phyloP scores from a whole-genome alignment of 768 basidiomycete genomes.

The Hemileccinum rubropunctum region DNA sequence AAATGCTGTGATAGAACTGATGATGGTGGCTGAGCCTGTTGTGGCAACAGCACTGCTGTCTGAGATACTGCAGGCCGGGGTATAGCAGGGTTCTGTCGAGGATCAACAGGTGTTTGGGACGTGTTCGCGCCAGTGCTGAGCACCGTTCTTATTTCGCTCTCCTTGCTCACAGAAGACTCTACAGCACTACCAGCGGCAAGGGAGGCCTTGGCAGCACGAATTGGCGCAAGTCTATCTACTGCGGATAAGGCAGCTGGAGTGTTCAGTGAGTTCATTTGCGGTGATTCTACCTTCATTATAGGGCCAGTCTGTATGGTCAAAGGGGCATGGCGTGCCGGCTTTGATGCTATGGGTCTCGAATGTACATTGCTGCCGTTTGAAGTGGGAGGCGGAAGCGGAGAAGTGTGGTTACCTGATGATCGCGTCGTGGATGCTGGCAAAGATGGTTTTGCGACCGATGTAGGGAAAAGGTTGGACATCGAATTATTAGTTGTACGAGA shows the following conservation, averaged over 20 bases:
- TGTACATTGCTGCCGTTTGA: neutral
- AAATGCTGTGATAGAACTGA: slow-evolving; percentile 1
- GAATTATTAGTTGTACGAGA: slow-evolving; percentile 21
- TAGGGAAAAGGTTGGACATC: slow-evolving; percentile 8
- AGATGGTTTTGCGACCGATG: neutral
- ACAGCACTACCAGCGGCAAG: slow-evolving; percentile 9
- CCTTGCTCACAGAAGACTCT: slow-evolving; percentile 10
- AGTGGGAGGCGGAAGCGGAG: neutral
- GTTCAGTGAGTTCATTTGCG: slow-evolving; percentile 6
- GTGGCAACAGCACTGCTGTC: neutral
- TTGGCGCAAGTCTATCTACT: slow-evolving; percentile 31
- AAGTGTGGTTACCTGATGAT: neutral
- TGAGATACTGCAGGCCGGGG: neutral
- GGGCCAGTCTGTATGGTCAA: slow-evolving; percentile 12
- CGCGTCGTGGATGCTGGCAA: neutral
- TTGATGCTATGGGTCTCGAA: neutral
- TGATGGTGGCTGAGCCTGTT: neutral
- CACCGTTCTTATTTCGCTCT: neutral
- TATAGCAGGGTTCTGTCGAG: neutral
- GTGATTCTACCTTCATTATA: slow-evolving; percentile 19
- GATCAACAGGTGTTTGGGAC: neutral
- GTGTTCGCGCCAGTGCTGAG: neutral
- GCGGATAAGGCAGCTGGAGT: slow-evolving; percentile 5
- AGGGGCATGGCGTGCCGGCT: neutral
- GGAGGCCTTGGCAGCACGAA: slow-evolving; percentile 32